Base-by-base conservation (phyloP, 768 basidiomycete genomes). In the Russula dissimulans region DNA sequence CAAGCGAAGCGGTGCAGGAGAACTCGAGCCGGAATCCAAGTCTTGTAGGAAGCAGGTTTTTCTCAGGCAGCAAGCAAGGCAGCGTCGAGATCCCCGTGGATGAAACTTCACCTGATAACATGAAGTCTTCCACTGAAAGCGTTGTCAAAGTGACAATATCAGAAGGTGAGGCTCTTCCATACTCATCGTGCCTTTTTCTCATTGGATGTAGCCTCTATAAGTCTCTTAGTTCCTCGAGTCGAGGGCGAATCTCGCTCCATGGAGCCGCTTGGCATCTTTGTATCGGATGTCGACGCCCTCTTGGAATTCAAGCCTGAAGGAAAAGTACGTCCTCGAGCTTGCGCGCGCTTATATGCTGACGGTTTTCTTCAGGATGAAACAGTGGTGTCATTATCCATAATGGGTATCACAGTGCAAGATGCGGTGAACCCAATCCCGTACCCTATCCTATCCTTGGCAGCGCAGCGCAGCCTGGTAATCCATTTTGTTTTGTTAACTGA, bases 41-140 rank as follows among this genome's bases (percentile, higher is more conserved):
- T 67, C 71, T 92, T 53, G 87, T 92, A 57, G 91, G 89, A 41
- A 91, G 90, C 66, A 81, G 84, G 38, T 94, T 84, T 72, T 90
- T 91, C 62, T 74, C 78, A 0, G 80, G 78, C 62, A 57, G 69
- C 44, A 70, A 68, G 53, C 71, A 68, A 36, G 62, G 62, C 41
- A 69, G 66, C 18, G 82, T 81, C n/a, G 72, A 61, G 9, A 64
- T 73, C 11, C 73, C 73, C 48, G 72, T 72, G 6, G 77, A 74
- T 53, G 77, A 74, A 26, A 60, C 60, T 22, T 47, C 62, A 36
- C 39, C 58, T 18, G 48, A 67, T 58, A 34, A 66, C 61, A 9
- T 62, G 60, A 51, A 63, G 51, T 32, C 59, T 34, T 26, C 60
- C 10, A 75, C 75, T 44, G 79, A 81, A 68, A 78, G 72, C 1